Percentiles rank a stretch among this genome's conserved stretches.
Evolutionary conservation across 2,329 filamentous ascomycete genomes (phyloP).

Genomic region (Cladophialophora bantiana): DNA sequence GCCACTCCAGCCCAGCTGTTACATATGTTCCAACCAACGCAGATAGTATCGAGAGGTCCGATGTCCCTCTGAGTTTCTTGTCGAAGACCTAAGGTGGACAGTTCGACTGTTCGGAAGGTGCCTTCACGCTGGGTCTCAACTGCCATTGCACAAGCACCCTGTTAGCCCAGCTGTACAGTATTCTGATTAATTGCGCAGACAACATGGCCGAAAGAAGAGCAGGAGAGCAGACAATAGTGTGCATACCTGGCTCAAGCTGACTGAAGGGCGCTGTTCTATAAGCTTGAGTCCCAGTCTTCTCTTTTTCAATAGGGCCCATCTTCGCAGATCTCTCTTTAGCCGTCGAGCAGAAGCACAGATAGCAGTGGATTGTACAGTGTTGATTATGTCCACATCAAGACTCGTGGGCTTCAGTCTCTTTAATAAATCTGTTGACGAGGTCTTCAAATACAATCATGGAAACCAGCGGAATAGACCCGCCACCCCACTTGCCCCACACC

Average conservation of each 20-base stretch:
- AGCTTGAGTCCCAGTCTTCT: neutral
- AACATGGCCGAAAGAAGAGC: neutral
- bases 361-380: neutral
- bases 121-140: constrained; percentile 19
- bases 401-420: neutral
- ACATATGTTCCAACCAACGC: constrained; percentile 41
- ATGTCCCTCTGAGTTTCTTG: constrained; percentile 30
- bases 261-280: neutral
- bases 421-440: neutral
- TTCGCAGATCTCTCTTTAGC: neutral
- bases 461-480: neutral
- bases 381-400: neutral
- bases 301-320: neutral
- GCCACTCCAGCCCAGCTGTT: constrained; percentile 42
- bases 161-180: neutral
- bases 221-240: neutral
- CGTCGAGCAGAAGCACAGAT: neutral
- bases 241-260: neutral
- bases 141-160: neutral
- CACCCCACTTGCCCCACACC: neutral
- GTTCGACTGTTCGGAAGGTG: constrained; percentile 21
- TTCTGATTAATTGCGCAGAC: neutral
- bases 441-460: neutral
- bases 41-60: constrained; percentile 37
- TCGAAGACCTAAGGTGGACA: constrained; percentile 21